Conservation (phyloP, 345 rosid genomes). For the Acer negundo region DNA sequence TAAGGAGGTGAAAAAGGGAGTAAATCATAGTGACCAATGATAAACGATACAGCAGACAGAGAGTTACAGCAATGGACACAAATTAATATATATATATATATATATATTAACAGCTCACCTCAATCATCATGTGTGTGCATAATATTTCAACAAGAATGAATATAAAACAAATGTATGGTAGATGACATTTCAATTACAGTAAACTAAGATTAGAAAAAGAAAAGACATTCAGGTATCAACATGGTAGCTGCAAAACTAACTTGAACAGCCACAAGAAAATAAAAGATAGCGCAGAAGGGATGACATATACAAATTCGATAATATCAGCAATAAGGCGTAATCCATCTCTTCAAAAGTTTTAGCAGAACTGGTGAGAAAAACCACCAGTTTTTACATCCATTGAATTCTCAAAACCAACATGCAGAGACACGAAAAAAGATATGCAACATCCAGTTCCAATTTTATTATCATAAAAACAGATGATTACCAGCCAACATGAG, state of each 20-base stretch:
- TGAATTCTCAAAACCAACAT: neutral
- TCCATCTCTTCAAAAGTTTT: neutral
- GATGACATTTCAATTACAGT: no score
- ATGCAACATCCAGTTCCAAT: neutral
- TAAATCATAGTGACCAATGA: neutral
- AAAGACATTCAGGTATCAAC: neutral
- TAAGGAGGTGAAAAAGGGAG: neutral
- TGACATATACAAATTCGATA: neutral
- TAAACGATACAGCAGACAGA: neutral
- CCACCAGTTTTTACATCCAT: neutral
- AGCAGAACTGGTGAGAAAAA: neutral
- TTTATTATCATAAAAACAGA: neutral
- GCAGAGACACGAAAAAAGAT: neutral
- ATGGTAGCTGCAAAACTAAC: neutral
- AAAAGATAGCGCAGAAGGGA: neutral
- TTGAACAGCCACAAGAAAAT: no score
- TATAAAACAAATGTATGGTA: neutral
- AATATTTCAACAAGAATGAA: neutral
- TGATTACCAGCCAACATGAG: neutral
- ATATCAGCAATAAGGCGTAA: neutral
- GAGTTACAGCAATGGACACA: neutral
- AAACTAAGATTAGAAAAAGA: neutral
- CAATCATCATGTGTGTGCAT: neutral
- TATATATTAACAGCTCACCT: neutral
- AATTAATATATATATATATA: neutral